Percentiles rank a stretch among this genome's conserved stretches.
Evolutionary conservation across 2,329 filamentous ascomycete species (phyloP).

Genomic region (Talaromyces sp.): DNA sequence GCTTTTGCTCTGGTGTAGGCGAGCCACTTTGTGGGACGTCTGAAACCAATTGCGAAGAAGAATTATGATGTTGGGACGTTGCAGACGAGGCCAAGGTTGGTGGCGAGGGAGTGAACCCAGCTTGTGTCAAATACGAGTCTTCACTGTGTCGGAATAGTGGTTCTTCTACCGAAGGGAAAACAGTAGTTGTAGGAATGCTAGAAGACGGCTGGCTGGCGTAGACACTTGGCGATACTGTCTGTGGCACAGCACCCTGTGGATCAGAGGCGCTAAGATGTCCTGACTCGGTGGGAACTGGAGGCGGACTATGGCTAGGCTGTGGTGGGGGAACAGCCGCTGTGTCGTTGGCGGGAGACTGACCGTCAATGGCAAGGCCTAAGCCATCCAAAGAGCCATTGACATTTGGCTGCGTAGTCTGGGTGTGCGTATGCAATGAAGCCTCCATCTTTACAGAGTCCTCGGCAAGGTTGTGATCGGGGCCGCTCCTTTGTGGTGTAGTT

Average conservation of each 20-base stretch:
- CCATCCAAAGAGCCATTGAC: slow-evolving; percentile 26
- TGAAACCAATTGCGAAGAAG: slow-evolving; percentile 18
- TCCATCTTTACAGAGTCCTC: slow-evolving; percentile 18
- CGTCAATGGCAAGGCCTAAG: slow-evolving; percentile 42
- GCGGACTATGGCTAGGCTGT: slow-evolving; percentile 41
- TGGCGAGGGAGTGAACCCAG: slow-evolving; percentile 24
- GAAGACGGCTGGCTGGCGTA: slow-evolving; percentile 14
- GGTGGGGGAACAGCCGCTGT: slow-evolving; percentile 29
- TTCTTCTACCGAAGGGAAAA: slow-evolving; percentile 16
- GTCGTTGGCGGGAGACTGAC: slow-evolving; percentile 24
- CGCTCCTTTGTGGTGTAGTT: slow-evolving; percentile 24
- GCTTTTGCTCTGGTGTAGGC: slow-evolving; percentile 38
- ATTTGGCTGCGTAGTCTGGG: slow-evolving; percentile 12
- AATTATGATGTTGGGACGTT: slow-evolving; percentile 31
- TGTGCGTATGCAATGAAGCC: slow-evolving; percentile 20
- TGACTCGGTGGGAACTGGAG: slow-evolving; percentile 27
- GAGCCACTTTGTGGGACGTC: slow-evolving; percentile 19
- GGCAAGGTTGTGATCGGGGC: slow-evolving; percentile 2
- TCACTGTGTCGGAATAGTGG: slow-evolving; percentile 30
- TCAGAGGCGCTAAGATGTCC: slow-evolving; percentile 9
- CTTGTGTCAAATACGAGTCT: slow-evolving; percentile 29
- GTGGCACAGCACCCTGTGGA: slow-evolving; percentile 1
- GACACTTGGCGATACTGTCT: slow-evolving; percentile 12
- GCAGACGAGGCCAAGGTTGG: slow-evolving; percentile 30
- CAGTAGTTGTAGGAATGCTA: slow-evolving; percentile 13